These are phyloP conservation scores for Platanthera guangdongensis DNA, from an alignment of 106 monocot species.

Conservation along the genomic window DNA sequence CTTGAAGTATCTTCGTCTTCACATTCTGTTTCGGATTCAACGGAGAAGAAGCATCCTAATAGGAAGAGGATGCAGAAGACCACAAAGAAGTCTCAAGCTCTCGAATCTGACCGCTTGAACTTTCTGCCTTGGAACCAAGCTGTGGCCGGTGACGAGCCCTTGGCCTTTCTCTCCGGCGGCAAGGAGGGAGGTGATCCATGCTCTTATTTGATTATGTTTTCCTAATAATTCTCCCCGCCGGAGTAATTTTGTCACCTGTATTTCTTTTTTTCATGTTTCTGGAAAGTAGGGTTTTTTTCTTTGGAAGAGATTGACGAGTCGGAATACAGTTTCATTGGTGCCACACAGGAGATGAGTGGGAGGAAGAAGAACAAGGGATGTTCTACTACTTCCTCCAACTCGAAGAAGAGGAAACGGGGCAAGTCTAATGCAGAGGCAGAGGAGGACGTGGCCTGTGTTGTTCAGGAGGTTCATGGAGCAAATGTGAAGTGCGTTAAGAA, in stretches of 20 bases:
- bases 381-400: neutral
- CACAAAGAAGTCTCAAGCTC: neutral
- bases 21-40: neutral
- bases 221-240: neutral
- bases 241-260: neutral
- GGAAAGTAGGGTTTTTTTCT: conserved; percentile 57
- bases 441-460: conserved; percentile 7
- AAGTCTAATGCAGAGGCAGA: conserved; percentile 7
- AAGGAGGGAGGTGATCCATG: conserved; percentile 47
- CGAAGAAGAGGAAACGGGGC: conserved; percentile 40
- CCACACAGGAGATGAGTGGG: conserved; percentile 1
- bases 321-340: conserved; percentile 50
- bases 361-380: conserved; percentile 6
- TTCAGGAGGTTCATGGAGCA: conserved; percentile 4
- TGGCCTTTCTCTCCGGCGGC: conserved; percentile 39
- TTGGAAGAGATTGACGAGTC: conserved; percentile 88
- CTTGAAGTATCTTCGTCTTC: neutral
- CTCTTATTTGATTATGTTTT: neutral
- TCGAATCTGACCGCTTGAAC: conserved; percentile 5
- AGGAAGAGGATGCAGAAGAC: conserved; percentile 6
- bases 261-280: neutral
- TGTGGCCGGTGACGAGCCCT: conserved; percentile 35
- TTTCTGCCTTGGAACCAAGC: conserved; percentile 36
- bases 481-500: conserved; percentile 14
- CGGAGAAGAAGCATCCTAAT: neutral